Evolutionary conservation across 345 rosid species (phyloP).

Genomic region (Geranium brycei): DNA sequence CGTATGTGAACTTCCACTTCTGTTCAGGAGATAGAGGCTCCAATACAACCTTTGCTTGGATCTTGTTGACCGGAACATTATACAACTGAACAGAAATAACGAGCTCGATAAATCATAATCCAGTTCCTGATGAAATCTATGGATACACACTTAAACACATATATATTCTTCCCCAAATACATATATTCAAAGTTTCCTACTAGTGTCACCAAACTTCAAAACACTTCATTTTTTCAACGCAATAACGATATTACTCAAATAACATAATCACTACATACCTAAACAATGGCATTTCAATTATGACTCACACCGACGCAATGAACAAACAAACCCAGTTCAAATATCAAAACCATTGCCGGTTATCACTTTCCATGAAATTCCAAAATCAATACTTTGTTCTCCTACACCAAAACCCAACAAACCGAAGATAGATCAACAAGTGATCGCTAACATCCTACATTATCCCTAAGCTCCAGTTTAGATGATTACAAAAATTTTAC

Average conservation of each 20-base stretch:
- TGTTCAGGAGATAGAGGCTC: slow-evolving; percentile 66
- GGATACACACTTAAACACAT: background rate
- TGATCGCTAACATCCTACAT: background rate
- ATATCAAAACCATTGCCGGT: too few species aligned
- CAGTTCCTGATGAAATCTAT: background rate
- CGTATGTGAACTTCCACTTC: slow-evolving; percentile 69
- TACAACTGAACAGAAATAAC: slow-evolving; percentile 39
- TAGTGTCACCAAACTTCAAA: background rate
- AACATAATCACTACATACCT: background rate
- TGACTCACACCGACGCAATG: background rate
- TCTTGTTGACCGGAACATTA: slow-evolving; percentile 74
- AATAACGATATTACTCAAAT: background rate
- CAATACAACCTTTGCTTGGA: slow-evolving; percentile 69
- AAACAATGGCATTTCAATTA: background rate
- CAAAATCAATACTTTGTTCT: too few species aligned
- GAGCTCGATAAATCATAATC: slow-evolving; percentile 8
- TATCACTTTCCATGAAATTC: too few species aligned
- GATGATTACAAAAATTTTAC: background rate
- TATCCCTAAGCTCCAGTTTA: background rate
- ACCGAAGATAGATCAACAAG: too few species aligned
- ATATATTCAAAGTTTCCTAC: background rate
- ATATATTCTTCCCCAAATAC: background rate
- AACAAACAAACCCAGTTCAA: background rate
- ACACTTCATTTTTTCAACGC: too few species aligned
- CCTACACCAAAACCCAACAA: too few species aligned